These are phyloP conservation scores for Rhodotorula sp. DNA, from an alignment of 1,284 basidiomycete genomes.

Conservation along the genomic window DNA sequence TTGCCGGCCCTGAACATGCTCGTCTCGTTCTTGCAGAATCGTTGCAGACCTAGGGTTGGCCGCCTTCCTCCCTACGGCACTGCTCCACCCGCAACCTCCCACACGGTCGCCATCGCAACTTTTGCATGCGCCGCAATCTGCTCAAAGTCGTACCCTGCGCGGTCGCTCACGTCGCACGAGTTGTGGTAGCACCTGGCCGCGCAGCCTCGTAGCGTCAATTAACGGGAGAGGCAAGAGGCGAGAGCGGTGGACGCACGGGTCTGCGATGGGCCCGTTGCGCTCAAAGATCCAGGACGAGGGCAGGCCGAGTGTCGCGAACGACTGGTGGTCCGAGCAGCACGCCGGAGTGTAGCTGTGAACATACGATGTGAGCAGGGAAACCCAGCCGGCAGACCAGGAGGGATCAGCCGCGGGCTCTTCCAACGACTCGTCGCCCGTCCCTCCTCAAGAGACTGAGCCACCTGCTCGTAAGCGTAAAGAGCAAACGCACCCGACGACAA, in stretches of 20 bases:
- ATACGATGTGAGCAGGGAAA: neutral
- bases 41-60: too few relatives aligned
- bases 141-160: slow-evolving; percentile 47
- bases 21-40: too few relatives aligned
- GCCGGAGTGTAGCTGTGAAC: slow-evolving; percentile 38
- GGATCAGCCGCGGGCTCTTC: too few relatives aligned
- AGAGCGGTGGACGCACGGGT: slow-evolving; percentile 36
- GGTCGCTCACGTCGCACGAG: slow-evolving; percentile 44
- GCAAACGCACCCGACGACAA: slow-evolving; percentile 7
- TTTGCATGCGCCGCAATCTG: slow-evolving; percentile 46
- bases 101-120: slow-evolving; percentile 45
- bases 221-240: neutral
- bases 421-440: too few relatives aligned
- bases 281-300: slow-evolving; percentile 46
- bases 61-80: neutral
- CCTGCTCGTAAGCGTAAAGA: neutral
- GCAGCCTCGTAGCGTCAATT: too few relatives aligned
- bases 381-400: neutral
- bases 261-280: slow-evolving; percentile 49
- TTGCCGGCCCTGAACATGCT: too few relatives aligned
- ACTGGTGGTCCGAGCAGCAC: slow-evolving; percentile 50
- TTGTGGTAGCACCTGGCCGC: slow-evolving; percentile 46
- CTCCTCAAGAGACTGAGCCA: too few relatives aligned
- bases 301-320: slow-evolving; percentile 42
- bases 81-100: slow-evolving; percentile 6